phyloP scores from a whole-genome alignment of 1,284 basidiomycete genomes.

The Cystobasidiaceae sp. region DNA sequence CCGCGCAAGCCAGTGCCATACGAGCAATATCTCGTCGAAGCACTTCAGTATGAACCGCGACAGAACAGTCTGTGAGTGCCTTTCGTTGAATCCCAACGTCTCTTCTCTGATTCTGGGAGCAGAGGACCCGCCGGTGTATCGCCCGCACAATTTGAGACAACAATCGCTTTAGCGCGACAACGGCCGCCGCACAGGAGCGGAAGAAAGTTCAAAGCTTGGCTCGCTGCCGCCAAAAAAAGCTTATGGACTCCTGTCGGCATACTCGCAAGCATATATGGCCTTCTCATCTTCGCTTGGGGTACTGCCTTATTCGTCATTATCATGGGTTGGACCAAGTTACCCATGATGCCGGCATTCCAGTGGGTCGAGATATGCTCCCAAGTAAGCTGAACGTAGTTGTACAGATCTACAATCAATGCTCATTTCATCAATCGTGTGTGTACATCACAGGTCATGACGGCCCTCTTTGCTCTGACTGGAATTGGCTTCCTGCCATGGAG shows the following conservation, averaged over 20 bases:
- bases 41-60: no score
- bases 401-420: neutral
- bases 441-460: neutral
- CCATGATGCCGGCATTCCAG: neutral
- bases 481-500: conserved; percentile 9
- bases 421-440: neutral
- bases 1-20: no score
- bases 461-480: conserved; percentile 6
- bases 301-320: neutral
- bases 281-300: conserved; percentile 1
- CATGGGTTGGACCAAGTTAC: neutral
- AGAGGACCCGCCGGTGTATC: no score
- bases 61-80: no score
- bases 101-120: no score
- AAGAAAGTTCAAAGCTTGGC: no score
- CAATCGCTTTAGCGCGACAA: no score
- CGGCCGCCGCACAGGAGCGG: no score
- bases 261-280: neutral
- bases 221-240: no score
- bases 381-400: neutral
- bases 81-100: no score
- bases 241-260: conserved; percentile 2
- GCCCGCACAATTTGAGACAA: no score
- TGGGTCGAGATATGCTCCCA: conserved; percentile 13
- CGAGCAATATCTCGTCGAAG: no score